These are phyloP conservation scores for Penicillium goetzii DNA, from an alignment of 495 filamentous ascomycete genomes.

Conservation along the genomic window DNA sequence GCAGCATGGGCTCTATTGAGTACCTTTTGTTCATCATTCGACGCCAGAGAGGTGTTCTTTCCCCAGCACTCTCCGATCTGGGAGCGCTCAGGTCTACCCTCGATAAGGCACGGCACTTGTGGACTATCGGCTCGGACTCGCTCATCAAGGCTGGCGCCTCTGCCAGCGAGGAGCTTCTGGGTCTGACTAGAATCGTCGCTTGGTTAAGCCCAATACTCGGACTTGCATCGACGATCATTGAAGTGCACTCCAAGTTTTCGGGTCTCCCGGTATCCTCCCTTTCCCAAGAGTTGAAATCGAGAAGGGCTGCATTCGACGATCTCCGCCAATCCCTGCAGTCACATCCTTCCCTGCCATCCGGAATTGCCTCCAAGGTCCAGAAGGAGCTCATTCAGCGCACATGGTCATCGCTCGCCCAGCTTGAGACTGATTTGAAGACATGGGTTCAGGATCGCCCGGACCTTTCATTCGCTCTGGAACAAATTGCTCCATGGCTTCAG, in stretches of 20 bases:
- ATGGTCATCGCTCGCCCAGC: constrained; percentile 41
- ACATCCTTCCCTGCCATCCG: constrained; percentile 57
- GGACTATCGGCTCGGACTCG: constrained; percentile 39
- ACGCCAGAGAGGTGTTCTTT: constrained; percentile 64
- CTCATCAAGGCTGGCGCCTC: constrained; percentile 33
- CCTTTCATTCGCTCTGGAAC: constrained; percentile 64
- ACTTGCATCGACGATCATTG: constrained; percentile 49
- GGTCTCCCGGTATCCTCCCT: constrained; percentile 48
- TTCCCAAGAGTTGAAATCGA: constrained; percentile 47
- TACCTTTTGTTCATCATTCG: constrained; percentile 71
- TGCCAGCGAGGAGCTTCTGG: constrained; percentile 24
- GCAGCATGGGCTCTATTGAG: constrained; percentile 82
- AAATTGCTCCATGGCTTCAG: constrained; percentile 57
- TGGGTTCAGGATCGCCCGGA: constrained; percentile 55
- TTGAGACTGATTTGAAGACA: constrained; percentile 49
- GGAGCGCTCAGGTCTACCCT: constrained; percentile 41
- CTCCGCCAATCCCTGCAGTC: constrained; percentile 45
- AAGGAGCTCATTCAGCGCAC: constrained; percentile 50
- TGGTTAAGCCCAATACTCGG: constrained; percentile 57
- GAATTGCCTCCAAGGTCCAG: constrained; percentile 53
- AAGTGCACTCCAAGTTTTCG: constrained; percentile 64
- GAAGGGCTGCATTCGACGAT: constrained; percentile 50
- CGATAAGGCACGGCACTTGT: constrained; percentile 46
- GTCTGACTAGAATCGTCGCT: constrained; percentile 36
- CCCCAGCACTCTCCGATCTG: constrained; percentile 44